These are phyloP conservation scores for Phytophthora colocasiae DNA, from an alignment of 352 stramenopile genomes.

Conservation along the genomic window DNA sequence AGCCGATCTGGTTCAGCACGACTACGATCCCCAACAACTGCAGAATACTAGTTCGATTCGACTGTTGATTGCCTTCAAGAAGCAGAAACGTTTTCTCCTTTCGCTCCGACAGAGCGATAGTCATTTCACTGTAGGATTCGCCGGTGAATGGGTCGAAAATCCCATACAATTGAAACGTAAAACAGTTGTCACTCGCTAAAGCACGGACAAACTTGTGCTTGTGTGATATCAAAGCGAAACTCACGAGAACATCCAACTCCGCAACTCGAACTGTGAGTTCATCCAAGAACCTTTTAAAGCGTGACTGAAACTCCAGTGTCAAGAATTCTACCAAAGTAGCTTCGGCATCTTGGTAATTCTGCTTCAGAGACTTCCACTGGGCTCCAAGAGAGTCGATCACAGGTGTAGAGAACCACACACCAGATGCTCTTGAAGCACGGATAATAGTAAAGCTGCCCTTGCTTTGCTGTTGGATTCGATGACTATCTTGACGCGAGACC, in stretches of 20 bases:
- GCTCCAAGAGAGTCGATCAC: constrained; percentile 44
- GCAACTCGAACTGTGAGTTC: constrained; percentile 19
- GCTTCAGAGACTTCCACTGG: constrained; percentile 39
- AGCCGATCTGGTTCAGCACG: constrained; percentile 65
- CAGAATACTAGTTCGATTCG: constrained; percentile 9
- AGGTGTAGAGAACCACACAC: constrained; percentile 53
- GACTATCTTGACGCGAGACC: constrained; percentile 50
- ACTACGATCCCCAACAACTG: constrained; percentile 40
- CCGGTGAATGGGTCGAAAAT: constrained; percentile 36
- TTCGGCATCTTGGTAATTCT: constrained; percentile 30
- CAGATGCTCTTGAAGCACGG: constrained; percentile 44
- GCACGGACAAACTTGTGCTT: constrained; percentile 41
- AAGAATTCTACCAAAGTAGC: constrained; percentile 29
- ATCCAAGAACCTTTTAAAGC: constrained; percentile 16
- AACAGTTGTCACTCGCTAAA: not conserved
- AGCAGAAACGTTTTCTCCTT: constrained; percentile 38
- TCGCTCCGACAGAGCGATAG: constrained; percentile 15
- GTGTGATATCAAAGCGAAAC: constrained; percentile 45
- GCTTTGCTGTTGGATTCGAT: constrained; percentile 47
- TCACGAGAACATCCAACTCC: constrained; percentile 47
- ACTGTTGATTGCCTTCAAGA: constrained; percentile 18
- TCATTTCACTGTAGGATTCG: not conserved
- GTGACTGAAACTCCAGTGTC: constrained; percentile 11
- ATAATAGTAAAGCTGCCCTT: constrained; percentile 36
- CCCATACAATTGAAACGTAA: constrained; percentile 2